phyloP scores from a whole-genome alignment of 345 rosid species.

The Clausena lansium region DNA sequence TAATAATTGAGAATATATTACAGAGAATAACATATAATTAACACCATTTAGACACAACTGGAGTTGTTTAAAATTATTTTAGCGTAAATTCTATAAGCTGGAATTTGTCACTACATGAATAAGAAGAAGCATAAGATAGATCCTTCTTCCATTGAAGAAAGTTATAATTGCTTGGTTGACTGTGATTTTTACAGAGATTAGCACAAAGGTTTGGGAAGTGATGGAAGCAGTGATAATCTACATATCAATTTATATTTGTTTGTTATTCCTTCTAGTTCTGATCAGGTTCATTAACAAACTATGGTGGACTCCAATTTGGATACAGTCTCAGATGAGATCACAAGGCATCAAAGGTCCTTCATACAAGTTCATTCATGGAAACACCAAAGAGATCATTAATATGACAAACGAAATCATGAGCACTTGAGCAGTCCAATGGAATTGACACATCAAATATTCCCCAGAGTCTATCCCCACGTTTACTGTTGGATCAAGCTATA shows the following conservation, averaged over 20 bases:
- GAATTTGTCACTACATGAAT: no score
- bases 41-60: no score
- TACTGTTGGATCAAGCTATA: constrained; percentile 26
- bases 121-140: no score
- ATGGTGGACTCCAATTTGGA: constrained; percentile 31
- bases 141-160: no score
- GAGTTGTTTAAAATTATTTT: no score
- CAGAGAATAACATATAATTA: no score
- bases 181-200: no score
- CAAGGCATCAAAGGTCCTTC: constrained; percentile 42
- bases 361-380: constrained; percentile 40
- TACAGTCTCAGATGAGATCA: constrained; percentile 16
- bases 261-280: constrained; percentile 11
- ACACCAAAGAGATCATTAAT: constrained; percentile 22
- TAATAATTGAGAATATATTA: no score
- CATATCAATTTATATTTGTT: constrained; percentile 6
- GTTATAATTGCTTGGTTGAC: no score
- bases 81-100: no score
- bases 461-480: constrained; percentile 29
- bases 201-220: no score
- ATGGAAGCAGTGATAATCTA: constrained; percentile 6
- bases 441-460: constrained; percentile 24
- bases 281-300: constrained; percentile 17
- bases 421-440: constrained; percentile 16
- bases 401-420: constrained; percentile 18